phyloP scores from a whole-genome alignment of 257 asterid species.

The Voacanga thouarsii region DNA sequence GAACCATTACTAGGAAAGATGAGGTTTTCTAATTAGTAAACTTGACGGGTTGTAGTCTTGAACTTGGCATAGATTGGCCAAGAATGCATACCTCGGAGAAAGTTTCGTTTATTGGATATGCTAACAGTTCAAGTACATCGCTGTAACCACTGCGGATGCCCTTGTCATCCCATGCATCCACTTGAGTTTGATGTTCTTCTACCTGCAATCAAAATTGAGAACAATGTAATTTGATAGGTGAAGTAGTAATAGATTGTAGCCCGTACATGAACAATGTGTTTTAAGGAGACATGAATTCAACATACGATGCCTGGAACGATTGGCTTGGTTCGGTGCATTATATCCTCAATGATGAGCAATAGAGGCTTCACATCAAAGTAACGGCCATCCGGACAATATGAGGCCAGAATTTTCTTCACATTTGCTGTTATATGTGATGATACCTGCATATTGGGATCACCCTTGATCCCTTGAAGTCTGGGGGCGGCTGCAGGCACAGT shows the following conservation, averaged over 20 bases:
- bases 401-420: constrained; percentile 46
- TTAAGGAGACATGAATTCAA: not conserved
- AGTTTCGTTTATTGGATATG: constrained; percentile 66
- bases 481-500: constrained; percentile 17
- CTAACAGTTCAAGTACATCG: constrained; percentile 49
- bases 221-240: not conserved
- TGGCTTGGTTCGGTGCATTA: constrained; percentile 45
- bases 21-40: not conserved
- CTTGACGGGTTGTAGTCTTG: not conserved
- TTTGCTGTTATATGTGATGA: constrained; percentile 47
- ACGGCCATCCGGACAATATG: constrained; percentile 52
- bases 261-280: not conserved
- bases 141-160: constrained; percentile 27
- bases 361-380: constrained; percentile 55
- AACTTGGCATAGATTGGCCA: not conserved
- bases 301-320: constrained; percentile 16
- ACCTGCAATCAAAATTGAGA: constrained; percentile 25
- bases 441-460: constrained; percentile 38
- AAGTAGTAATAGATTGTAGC: too few relatives aligned
- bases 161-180: constrained; percentile 36
- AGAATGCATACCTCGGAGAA: constrained; percentile 49
- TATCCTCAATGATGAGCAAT: constrained; percentile 53
- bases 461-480: constrained; percentile 25
- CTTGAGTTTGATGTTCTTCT: constrained; percentile 23
- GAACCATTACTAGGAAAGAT: too few relatives aligned